Evolutionary conservation across 352 stramenopile genomes (phyloP).

Genomic region (Phytophthora sp.): DNA sequence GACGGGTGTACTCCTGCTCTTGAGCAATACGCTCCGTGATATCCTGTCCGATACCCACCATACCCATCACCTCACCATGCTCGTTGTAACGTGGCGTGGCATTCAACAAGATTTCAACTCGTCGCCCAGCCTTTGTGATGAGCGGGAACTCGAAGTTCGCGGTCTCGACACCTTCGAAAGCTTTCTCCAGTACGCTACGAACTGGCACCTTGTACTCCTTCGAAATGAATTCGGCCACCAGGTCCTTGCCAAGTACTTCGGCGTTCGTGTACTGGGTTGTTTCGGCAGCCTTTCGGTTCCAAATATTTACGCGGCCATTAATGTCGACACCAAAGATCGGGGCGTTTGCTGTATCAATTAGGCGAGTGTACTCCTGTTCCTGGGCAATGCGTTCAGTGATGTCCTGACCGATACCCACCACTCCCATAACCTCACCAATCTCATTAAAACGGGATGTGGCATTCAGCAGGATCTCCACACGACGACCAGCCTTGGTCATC

Average conservation of each 20-base stretch:
- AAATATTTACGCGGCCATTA: slow-evolving; percentile 18
- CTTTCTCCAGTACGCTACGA: slow-evolving; percentile 11
- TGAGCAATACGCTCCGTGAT: slow-evolving; percentile 27
- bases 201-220: slow-evolving; percentile 18
- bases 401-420: slow-evolving; percentile 30
- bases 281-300: slow-evolving; percentile 30
- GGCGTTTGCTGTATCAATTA: slow-evolving; percentile 19
- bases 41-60: slow-evolving; percentile 31
- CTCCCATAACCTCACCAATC: slow-evolving; percentile 19
- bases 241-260: slow-evolving; percentile 48
- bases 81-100: slow-evolving; percentile 20
- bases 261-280: slow-evolving; percentile 53
- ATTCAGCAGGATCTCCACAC: slow-evolving; percentile 30
- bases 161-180: slow-evolving; percentile 14
- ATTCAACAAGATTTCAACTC: slow-evolving; percentile 24
- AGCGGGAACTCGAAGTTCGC: slow-evolving; percentile 27
- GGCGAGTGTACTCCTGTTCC: slow-evolving; percentile 22
- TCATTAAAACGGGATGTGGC: slow-evolving; percentile 25
- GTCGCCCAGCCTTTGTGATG: slow-evolving; percentile 16
- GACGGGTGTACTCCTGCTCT: slow-evolving; percentile 19
- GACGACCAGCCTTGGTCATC: slow-evolving; percentile 20
- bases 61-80: slow-evolving; percentile 19
- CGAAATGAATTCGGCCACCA: slow-evolving; percentile 14
- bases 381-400: slow-evolving; percentile 28
- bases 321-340: slow-evolving; percentile 14